Evolutionary conservation across 495 filamentous ascomycete genomes (phyloP), one percentile per base, ranked within the genome.

Genomic region (Trichoderma asperelloides): DNA sequence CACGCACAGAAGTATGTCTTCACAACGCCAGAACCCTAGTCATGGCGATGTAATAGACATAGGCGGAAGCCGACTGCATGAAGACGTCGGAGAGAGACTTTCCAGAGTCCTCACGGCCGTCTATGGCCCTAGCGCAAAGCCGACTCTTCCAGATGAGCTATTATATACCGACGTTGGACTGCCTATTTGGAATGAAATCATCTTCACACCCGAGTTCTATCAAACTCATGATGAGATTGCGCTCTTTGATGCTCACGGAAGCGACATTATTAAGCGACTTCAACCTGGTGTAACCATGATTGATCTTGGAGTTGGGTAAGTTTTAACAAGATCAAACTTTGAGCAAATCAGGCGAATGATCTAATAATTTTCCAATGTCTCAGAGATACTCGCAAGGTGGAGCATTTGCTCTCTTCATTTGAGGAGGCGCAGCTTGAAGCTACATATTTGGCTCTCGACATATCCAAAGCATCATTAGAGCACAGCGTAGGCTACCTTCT

Each of bases 301-400:
- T 21, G 66, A 67, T 23, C n/a, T 67, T 6, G 66, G 66, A 5
- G 55, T 62, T 11, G 66, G 66, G 66, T 67, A 37, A 28, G 66
- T 62, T 25, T 57, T 1, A 39, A 2, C 9, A 64, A 4, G 15
- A 39, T 12, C 25, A 64, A 21, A 2, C 9, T 30, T 27, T 25
- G n/a, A 60, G 5, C 15, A 28, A 12, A 28, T 60, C 16, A 2
- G 4, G 9, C 18, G 12, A 55, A n/a, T 11, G 30, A 39, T n/a
- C 33, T 27, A 13, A 64, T 18, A 39, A 4, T 1, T 41, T 7
- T 63, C 25, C 18, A 23, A 39, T 64, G 33, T 21, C 23, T 41
- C 25, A 67, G 66, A 9, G 66, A 67, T 39, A 63, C 66, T n/a
- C 66, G 66, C 33, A 67, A 67, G 39, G 66, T 67, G 21, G 21